Percentiles rank a stretch among this genome's conserved stretches.
These are phyloP conservation scores for Chloropicon primus DNA, from an alignment of 139 green algal genomes.

Conservation along the genomic window DNA sequence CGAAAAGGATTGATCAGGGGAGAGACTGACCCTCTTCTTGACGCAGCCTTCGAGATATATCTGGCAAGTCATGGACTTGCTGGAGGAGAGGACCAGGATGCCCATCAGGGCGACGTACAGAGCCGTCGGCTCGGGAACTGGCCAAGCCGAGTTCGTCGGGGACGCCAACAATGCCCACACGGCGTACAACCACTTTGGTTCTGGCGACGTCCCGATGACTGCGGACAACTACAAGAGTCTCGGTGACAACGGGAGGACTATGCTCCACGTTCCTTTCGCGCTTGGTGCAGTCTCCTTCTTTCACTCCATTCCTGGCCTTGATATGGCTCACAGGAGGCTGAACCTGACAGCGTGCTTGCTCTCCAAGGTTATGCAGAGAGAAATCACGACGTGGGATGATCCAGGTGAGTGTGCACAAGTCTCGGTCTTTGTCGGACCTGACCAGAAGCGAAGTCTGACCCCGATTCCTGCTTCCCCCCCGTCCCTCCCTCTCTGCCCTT, in stretches of 20 bases:
- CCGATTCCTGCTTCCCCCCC: no score
- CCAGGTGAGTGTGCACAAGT: no score
- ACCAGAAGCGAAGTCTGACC: no score
- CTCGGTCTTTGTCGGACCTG: no score
- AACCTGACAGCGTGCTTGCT: slow-evolving; percentile 15
- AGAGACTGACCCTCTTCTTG: no score
- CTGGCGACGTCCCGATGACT: slow-evolving; percentile 16
- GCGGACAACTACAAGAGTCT: slow-evolving; percentile 7
- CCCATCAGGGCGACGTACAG: slow-evolving; percentile 18
- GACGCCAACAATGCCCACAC: slow-evolving; percentile 1
- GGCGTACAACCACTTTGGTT: slow-evolving; percentile 16
- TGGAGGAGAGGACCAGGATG: slow-evolving; percentile 8
- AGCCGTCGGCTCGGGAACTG: slow-evolving; percentile 14
- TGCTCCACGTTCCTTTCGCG: slow-evolving; percentile 20
- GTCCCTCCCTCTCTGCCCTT: no score
- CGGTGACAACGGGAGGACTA: not conserved
- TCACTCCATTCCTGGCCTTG: slow-evolving; percentile 16
- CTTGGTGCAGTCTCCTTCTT: slow-evolving; percentile 22
- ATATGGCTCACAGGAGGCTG: not conserved
- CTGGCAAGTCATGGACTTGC: slow-evolving; percentile 19
- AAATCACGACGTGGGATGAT: slow-evolving; percentile 26
- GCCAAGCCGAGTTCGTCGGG: slow-evolving; percentile 15
- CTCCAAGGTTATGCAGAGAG: slow-evolving; percentile 11
- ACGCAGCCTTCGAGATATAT: slow-evolving; percentile 18
- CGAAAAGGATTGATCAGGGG: no score